phyloP scores from a whole-genome alignment of 768 basidiomycete species.

The Gloeopeniophorella convolvens region DNA sequence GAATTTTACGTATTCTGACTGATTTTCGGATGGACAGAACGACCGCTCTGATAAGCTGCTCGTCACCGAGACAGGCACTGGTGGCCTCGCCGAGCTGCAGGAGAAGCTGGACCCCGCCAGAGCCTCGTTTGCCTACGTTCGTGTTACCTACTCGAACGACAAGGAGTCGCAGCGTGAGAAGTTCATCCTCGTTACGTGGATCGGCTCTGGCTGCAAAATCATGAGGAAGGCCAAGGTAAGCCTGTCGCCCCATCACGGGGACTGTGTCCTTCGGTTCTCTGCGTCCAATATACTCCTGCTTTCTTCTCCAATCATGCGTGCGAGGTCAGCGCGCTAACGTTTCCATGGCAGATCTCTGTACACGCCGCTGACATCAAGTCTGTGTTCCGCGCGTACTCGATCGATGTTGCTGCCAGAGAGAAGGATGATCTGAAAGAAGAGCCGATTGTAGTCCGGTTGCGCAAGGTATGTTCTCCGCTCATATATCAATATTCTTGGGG shows the following conservation, averaged over 20 bases:
- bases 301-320: background rate
- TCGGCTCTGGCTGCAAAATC: constrained; percentile 74
- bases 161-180: constrained; percentile 85
- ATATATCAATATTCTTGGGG: constrained; percentile 20
- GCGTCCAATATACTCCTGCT: background rate
- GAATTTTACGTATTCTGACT: background rate
- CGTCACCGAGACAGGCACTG: constrained; percentile 73
- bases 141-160: constrained; percentile 81
- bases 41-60: constrained; percentile 77
- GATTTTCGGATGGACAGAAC: constrained; percentile 32
- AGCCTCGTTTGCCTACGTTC: constrained; percentile 80
- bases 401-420: constrained; percentile 83
- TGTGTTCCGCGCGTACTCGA: constrained; percentile 69
- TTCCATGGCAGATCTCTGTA: constrained; percentile 69
- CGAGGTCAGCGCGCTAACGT: constrained; percentile 17
- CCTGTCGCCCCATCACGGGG: constrained; percentile 21
- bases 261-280: background rate
- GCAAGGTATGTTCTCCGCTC: constrained; percentile 53
- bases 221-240: constrained; percentile 89
- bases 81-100: constrained; percentile 72
- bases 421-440: constrained; percentile 83
- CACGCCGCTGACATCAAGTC: constrained; percentile 84
- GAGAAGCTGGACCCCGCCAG: constrained; percentile 62
- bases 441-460: constrained; percentile 71
- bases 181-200: constrained; percentile 82